phyloP scores from a whole-genome alignment of 225 moss, liverwort and hornwort genomes.

The Physcomitrium patens region DNA sequence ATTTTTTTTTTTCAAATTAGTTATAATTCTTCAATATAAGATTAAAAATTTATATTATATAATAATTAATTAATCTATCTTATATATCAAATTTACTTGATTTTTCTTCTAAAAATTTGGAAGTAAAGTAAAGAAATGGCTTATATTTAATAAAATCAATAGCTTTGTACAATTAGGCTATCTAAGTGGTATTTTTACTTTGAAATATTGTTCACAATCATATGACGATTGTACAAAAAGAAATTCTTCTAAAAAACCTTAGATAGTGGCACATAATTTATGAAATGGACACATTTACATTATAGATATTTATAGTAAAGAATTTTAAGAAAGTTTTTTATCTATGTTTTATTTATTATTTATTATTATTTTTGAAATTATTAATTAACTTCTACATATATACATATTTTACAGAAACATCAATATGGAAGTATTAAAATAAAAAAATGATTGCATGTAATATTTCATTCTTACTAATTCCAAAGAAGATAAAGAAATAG shows the following conservation, averaged over 20 bases:
- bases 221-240: conserved; percentile 46
- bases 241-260: conserved; percentile 48
- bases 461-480: conserved; percentile 65
- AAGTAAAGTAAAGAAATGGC: conserved; percentile 44
- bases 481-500: conserved; percentile 54
- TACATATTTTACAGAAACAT: conserved; percentile 34
- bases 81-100: conserved; percentile 38
- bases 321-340: conserved; percentile 35
- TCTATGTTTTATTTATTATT: no score
- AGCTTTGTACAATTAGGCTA: conserved; percentile 57
- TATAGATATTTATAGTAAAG: conserved; percentile 41
- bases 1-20: no score
- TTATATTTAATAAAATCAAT: conserved; percentile 51
- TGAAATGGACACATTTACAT: conserved; percentile 32
- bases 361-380: accelerated
- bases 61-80: no score
- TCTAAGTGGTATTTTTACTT: conserved; percentile 43
- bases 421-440: conserved; percentile 77
- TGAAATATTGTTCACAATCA: conserved; percentile 42
- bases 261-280: conserved; percentile 48
- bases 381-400: not conserved
- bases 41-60: not conserved
- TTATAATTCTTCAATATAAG: no score
- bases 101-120: conserved; percentile 57
- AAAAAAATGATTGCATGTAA: conserved; percentile 79